These are phyloP conservation scores for Kodamaea plutei DNA, from an alignment of 1,139 yeast species.

Conservation along the genomic window DNA sequence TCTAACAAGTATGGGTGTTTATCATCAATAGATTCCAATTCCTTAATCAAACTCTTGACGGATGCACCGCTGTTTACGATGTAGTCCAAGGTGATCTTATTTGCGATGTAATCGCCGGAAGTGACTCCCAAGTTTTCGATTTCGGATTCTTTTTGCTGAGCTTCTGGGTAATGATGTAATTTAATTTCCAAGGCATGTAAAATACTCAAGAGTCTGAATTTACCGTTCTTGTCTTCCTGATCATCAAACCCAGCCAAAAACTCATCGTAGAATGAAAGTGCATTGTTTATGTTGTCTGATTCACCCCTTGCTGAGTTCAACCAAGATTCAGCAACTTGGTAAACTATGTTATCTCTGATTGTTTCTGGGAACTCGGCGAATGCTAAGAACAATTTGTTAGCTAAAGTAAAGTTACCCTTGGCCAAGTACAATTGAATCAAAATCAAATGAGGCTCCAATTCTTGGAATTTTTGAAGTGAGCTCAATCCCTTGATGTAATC, in stretches of 20 bases:
- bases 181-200: conserved; percentile 43
- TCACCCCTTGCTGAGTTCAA: conserved; percentile 53
- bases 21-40: conserved; percentile 39
- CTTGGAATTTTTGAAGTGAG: conserved; percentile 18
- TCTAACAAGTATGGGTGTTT: conserved; percentile 52
- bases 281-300: conserved; percentile 52
- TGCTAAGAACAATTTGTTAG: conserved; percentile 31
- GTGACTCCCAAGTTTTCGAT: conserved; percentile 28
- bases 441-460: conserved; percentile 43
- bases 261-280: conserved; percentile 73
- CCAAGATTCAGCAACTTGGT: conserved; percentile 68
- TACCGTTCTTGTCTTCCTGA: conserved; percentile 35
- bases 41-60: conserved; percentile 34
- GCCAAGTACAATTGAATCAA: conserved; percentile 41
- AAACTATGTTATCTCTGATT: conserved; percentile 63
- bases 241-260: conserved; percentile 44
- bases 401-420: conserved; percentile 36
- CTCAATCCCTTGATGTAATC: conserved; percentile 14
- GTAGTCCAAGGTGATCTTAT: conserved; percentile 52
- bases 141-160: conserved; percentile 45
- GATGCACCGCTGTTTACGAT: conserved; percentile 44
- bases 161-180: conserved; percentile 44
- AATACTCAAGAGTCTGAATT: conserved; percentile 32
- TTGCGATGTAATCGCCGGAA: conserved; percentile 53
- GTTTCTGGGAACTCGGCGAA: conserved; percentile 34